A percentile compares a stretch with the other conserved stretches of the same genome.
phyloP scores from a whole-genome alignment of 805 yeast species.

The Barnettozyma botsteinii region DNA sequence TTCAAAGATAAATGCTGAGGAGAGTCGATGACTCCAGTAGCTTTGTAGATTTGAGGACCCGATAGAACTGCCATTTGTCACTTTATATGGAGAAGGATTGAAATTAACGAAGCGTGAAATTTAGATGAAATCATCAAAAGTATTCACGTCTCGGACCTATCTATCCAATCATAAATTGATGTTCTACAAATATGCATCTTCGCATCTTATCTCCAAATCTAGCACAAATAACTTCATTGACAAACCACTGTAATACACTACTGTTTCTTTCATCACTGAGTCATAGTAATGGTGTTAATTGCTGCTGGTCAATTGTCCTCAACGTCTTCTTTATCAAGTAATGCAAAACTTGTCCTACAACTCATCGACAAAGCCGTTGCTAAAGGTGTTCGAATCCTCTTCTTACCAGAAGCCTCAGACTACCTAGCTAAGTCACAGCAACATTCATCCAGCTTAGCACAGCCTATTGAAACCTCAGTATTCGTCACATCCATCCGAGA shows the following conservation, averaged over 20 bases:
- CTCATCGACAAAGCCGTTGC: slow-evolving; percentile 61
- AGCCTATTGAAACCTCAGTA: slow-evolving; percentile 35
- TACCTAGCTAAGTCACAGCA: slow-evolving; percentile 56
- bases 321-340: slow-evolving; percentile 51
- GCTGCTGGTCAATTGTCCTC: slow-evolving; percentile 90
- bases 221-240: no score
- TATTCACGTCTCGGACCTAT: no score
- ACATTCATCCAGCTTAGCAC: slow-evolving; percentile 56
- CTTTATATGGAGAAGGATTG: no score
- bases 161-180: no score
- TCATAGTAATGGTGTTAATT: slow-evolving; percentile 57
- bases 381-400: slow-evolving; percentile 58
- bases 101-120: neutral
- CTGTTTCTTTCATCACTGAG: no score
- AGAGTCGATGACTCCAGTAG: slow-evolving; percentile 29
- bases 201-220: no score
- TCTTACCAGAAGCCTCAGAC: slow-evolving; percentile 93
- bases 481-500: slow-evolving; percentile 40
- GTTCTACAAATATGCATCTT: no score
- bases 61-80: slow-evolving; percentile 1
- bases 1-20: slow-evolving; percentile 33
- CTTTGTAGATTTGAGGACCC: slow-evolving; percentile 31
- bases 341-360: slow-evolving; percentile 52
- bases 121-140: no score
- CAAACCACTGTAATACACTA: no score